A percentile compares a stretch with the other conserved stretches of the same genome.
These are phyloP conservation scores for Penicillium taxi DNA, from an alignment of 495 filamentous ascomycete species.

Conservation along the genomic window DNA sequence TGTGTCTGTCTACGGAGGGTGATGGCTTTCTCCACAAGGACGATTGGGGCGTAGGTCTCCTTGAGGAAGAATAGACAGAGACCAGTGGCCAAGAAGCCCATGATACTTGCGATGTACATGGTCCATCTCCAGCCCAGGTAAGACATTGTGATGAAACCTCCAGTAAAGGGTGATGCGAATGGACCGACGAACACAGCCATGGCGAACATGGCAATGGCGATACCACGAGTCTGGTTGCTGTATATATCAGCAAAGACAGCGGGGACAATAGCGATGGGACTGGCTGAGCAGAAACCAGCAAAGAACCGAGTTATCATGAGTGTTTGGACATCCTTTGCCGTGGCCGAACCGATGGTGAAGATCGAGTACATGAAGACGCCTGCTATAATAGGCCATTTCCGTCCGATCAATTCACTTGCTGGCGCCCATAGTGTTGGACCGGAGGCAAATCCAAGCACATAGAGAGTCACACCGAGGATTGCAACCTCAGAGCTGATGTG, in stretches of 20 bases:
- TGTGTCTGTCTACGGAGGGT: constrained; percentile 35
- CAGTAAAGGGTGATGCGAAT: constrained; percentile 38
- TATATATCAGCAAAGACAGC: constrained; percentile 46
- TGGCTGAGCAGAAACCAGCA: constrained; percentile 41
- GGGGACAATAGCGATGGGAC: constrained; percentile 41
- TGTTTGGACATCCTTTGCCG: constrained; percentile 51
- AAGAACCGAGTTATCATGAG: constrained; percentile 46
- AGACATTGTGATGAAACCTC: constrained; percentile 38
- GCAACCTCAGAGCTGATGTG: constrained; percentile 43
- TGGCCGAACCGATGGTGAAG: constrained; percentile 47
- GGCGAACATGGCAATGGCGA: constrained; percentile 45
- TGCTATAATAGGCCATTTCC: constrained; percentile 44
- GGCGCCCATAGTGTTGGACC: constrained; percentile 56
- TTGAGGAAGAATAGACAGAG: constrained; percentile 26
- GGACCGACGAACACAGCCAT: constrained; percentile 45
- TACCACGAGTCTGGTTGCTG: constrained; percentile 38
- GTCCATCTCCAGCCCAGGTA: constrained; percentile 45
- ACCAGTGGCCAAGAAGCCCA: constrained; percentile 26
- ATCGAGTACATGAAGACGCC: constrained; percentile 45
- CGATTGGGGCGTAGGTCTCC: constrained; percentile 35
- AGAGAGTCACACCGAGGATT: constrained; percentile 46
- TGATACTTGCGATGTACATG: constrained; percentile 36
- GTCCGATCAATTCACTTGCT: constrained; percentile 67
- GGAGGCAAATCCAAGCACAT: constrained; percentile 45
- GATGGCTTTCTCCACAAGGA: constrained; percentile 33